Evolutionary conservation across 192 early-diverging fungal species (phyloP), one percentile per base, ranked within the genome.

Genomic region (Coemansia sp.): DNA sequence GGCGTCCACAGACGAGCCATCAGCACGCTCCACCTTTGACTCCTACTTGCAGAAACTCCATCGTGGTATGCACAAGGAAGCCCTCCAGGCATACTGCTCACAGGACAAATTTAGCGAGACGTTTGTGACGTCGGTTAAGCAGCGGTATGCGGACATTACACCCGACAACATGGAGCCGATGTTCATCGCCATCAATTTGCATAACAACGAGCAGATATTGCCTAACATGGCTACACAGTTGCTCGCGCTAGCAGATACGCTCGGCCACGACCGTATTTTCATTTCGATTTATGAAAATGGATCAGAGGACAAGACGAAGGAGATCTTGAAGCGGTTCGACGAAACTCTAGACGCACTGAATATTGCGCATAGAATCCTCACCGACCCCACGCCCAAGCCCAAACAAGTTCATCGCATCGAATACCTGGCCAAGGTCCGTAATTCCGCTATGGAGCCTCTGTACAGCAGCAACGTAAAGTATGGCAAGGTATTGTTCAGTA

Each of bases 201-300:
- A 70, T 69, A 80, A 84, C 63, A 81, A 53, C 65, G 78, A 76
- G 21, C 58, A 49, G 14, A 52, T 86, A 13, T 28, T 83, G 53
- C 81, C 84, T 3, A 75, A 80, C 46, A 72, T 86, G 73, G 67
- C 70, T 0, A 53, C 33, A 28, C 77, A 84, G 40, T 58, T 86
- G 8, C 58, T 79, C 14, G 68, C 66, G 1, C 40, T 86, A 7
- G 66, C 76, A 6, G 62, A 70, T 23, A 30, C 70, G 3, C 61
- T 86, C 28, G 84, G 81, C 11, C 74, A 52, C 26, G 16, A 64
- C 17, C 63, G 39, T 2, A 43, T 78, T 10, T 86, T 84, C 61
- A 26, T 86, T 14, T 84, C 82, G 19, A 68, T 86, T 2, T 86
- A 72, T 44, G 85, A 86, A 44, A 86, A 80, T 58, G 85, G 77